Percentiles rank a stretch among this genome's conserved stretches.
Evolutionary conservation across 1,284 basidiomycete genomes (phyloP).

Genomic region (Malassezia slooffiae): DNA sequence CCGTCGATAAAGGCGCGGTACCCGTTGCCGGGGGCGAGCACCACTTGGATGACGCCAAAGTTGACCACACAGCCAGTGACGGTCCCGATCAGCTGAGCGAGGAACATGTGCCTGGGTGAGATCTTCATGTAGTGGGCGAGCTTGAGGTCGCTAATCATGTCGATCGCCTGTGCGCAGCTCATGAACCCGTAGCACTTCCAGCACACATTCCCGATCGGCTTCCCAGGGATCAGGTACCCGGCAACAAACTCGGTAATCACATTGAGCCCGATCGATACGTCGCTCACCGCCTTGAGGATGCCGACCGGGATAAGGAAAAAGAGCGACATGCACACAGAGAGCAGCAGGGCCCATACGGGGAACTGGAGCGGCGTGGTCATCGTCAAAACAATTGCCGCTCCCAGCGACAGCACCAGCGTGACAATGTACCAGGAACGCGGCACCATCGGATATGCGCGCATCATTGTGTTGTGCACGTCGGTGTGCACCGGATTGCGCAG

Average conservation of each 20-base stretch:
- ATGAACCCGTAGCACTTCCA: constrained; percentile 50
- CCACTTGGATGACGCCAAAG: constrained; percentile 48
- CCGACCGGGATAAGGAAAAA: constrained; percentile 48
- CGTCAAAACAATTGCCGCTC: constrained; percentile 48
- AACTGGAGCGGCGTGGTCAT: constrained; percentile 50
- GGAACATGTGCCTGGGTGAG: constrained; percentile 50
- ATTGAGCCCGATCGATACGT: constrained; percentile 49
- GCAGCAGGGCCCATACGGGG: constrained; percentile 50
- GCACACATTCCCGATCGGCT: constrained; percentile 49
- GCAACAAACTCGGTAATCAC: constrained; percentile 50
- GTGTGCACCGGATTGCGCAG: constrained; percentile 43
- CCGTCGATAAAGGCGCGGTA: constrained; percentile 47
- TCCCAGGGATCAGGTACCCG: constrained; percentile 51
- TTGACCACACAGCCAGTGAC: constrained; percentile 50
- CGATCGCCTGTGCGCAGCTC: constrained; percentile 44
- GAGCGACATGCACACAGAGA: constrained; percentile 49
- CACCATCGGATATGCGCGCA: constrained; percentile 38
- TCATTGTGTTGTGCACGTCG: constrained; percentile 45
- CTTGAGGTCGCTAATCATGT: constrained; percentile 50
- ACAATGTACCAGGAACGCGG: constrained; percentile 42
- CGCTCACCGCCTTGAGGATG: constrained; percentile 51
- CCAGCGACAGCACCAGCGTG: constrained; percentile 34
- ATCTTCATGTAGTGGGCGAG: constrained; percentile 47
- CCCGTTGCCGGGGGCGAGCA: constrained; percentile 36
- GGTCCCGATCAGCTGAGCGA: constrained; percentile 50